Conservation (phyloP, 2,329 filamentous ascomycete genomes). For the Penicillium oxalicum region DNA sequence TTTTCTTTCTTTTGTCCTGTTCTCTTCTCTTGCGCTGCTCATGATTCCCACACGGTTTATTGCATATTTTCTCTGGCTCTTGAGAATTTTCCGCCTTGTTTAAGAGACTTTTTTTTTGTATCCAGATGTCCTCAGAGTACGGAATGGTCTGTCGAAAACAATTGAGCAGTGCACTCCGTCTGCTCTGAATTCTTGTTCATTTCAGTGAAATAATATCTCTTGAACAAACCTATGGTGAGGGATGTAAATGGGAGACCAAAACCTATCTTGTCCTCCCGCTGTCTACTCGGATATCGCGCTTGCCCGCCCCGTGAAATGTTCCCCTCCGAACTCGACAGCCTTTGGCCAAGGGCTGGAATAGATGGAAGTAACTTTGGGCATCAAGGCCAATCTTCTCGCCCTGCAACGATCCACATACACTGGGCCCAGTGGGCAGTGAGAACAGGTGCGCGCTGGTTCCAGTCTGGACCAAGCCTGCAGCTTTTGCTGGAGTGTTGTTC, state of each 20-base stretch:
- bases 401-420: conserved; percentile 4
- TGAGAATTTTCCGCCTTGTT: conserved; percentile 6
- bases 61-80: conserved; percentile 7
- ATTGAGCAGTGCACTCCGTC: conserved; percentile 3
- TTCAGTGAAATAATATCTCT: background rate
- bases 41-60: conserved; percentile 8
- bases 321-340: no score
- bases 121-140: conserved; percentile 5
- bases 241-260: no score
- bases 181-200: conserved; percentile 7
- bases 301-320: background rate
- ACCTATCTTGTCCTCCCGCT: no score
- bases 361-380: no score
- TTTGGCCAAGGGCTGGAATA: no score
- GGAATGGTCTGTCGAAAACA: conserved; percentile 3
- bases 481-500: conserved; percentile 4
- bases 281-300: background rate
- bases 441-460: conserved; percentile 5
- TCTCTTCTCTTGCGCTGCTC: conserved; percentile 7
- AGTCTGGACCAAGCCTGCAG: conserved; percentile 19
- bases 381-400: no score
- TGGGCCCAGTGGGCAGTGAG: background rate
- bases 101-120: conserved; percentile 1
- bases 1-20: conserved; percentile 10
- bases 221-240: no score